Conservation (phyloP, 1,139 yeast species). For the Suhomyces taliae region DNA sequence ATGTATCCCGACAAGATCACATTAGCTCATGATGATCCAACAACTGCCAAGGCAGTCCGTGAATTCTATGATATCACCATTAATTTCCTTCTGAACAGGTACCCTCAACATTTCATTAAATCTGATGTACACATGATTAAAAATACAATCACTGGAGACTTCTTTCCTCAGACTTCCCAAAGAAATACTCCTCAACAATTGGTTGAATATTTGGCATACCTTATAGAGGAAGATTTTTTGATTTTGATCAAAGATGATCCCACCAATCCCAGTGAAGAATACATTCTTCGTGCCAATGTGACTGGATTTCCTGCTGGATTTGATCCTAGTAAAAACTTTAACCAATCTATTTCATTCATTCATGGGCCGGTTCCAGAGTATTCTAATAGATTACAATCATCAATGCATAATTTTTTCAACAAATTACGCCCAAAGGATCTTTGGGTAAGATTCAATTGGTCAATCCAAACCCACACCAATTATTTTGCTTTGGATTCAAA, state of each 20-base stretch:
- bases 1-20: constrained; percentile 24
- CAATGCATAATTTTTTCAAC: constrained; percentile 43
- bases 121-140: constrained; percentile 15
- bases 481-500: constrained; percentile 29
- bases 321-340: constrained; percentile 35
- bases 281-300: constrained; percentile 33
- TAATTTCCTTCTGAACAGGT: constrained; percentile 29
- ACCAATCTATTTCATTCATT: constrained; percentile 39
- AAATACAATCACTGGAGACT: constrained; percentile 31
- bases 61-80: constrained; percentile 35
- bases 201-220: constrained; percentile 25
- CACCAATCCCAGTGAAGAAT: constrained; percentile 32
- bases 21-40: constrained; percentile 20
- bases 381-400: constrained; percentile 27
- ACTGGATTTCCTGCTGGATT: constrained; percentile 47
- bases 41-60: constrained; percentile 26
- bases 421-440: constrained; percentile 36
- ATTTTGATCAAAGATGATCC: constrained; percentile 40
- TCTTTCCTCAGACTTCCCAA: constrained; percentile 24
- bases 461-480: constrained; percentile 37
- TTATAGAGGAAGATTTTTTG: constrained; percentile 43
- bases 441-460: constrained; percentile 46
- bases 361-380: constrained; percentile 48
- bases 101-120: constrained; percentile 33
- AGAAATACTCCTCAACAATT: constrained; percentile 21